Base-by-base conservation (phyloP, 164 flowering plant species). In the Macadamia integrifolia region DNA sequence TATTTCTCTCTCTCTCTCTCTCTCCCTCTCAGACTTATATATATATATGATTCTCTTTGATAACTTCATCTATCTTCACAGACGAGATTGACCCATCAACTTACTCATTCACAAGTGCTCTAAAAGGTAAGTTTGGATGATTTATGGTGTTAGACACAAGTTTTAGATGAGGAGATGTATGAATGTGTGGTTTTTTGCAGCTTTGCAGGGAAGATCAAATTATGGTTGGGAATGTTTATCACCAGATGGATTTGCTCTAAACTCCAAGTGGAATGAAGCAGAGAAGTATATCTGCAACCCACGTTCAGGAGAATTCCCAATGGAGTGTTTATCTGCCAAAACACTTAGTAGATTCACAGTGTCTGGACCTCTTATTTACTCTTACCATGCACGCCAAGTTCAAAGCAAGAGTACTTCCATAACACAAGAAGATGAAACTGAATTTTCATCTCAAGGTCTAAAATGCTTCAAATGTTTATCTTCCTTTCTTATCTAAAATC, bases 261-360 rank as follows among this genome's bases (percentile, higher is more conserved):
- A 90, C 56, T 88, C 96, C 7, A 92, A 92, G 67, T 92, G 98
- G 98, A 80, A 86, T 74, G 93, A 88, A 67, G 98, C 98, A 64
- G 98, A 92, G 81, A 92, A 80, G 75, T 92, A 90, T 48, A 92
- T 90, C 43, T 80, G 91, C 77, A 92, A 92, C 63, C 98, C 98
- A 9, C 74, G 84, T 7, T 92, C 98, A 67, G 98, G 98, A 35
- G 85, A 92, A 78, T 81, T 92, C 64, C 98, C 98, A 28, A 53
- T 87, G 76, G 92, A 89, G 78, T 92, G 98, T 77, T 76, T 92
- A 65, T 92, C 98, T 53, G 82, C 93, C 6, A 89, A 85, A 76
- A 80, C 95, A 30, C 79, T 85, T 0, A 86, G 85, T 44, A 81
- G 83, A 70, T 72, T 79, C n/a, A 83, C 96, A 15, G 84, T 87